Conservation (phyloP, 352 stramenopile genomes). For the Phytophthora pseudosyringae region DNA sequence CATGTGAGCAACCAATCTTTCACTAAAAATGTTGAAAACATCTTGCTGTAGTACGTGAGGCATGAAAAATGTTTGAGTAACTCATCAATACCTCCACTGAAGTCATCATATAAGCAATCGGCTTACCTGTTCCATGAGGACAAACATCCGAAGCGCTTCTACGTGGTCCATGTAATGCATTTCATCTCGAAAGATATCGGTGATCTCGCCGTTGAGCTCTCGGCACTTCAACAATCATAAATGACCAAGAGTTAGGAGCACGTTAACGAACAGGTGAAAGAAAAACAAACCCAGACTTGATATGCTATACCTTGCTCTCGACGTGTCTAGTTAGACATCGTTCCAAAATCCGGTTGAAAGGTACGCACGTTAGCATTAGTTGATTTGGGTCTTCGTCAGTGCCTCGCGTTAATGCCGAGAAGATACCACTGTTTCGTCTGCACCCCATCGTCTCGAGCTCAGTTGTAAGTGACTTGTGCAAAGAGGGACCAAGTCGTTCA, state of each 20-base stretch:
- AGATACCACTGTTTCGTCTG: slow-evolving; percentile 5
- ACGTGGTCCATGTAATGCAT: slow-evolving; percentile 61
- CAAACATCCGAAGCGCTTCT: slow-evolving; percentile 57
- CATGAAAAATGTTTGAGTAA: slow-evolving; percentile 4
- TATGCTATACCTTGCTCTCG: slow-evolving; percentile 32
- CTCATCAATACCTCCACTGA: background rate
- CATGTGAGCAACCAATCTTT: slow-evolving; percentile 61
- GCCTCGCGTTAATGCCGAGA: background rate
- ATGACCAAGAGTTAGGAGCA: slow-evolving; percentile 9
- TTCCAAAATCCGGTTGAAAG: slow-evolving; percentile 46
- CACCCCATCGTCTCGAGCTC: slow-evolving; percentile 26
- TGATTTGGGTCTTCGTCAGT: slow-evolving; percentile 1
- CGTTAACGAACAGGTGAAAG: background rate
- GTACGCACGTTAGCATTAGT: slow-evolving; percentile 37
- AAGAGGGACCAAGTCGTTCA: slow-evolving; percentile 8
- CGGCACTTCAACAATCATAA: slow-evolving; percentile 43
- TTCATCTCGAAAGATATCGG: slow-evolving; percentile 58
- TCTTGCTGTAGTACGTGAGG: slow-evolving; percentile 58
- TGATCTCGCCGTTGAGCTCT: slow-evolving; percentile 53
- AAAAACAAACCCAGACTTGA: background rate
- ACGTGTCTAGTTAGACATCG: slow-evolving; percentile 44
- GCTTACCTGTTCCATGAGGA: slow-evolving; percentile 79
- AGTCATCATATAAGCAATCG: background rate
- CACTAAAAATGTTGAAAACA: slow-evolving; percentile 57
- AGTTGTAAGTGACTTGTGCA: slow-evolving; percentile 18